Conservation (phyloP, 2,329 filamentous ascomycete species). For the Pseudogymnoascus sp. region DNA sequence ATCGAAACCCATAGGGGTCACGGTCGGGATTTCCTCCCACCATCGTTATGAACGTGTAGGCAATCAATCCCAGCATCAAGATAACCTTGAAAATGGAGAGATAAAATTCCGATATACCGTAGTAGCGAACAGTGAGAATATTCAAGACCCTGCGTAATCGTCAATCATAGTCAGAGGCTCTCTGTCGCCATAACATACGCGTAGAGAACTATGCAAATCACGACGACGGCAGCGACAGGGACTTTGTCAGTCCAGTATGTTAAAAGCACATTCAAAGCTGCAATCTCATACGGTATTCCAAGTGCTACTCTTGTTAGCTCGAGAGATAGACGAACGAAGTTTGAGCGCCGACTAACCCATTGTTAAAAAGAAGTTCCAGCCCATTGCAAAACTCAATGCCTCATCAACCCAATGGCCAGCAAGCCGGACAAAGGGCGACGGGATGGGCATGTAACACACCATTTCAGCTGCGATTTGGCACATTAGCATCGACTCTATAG, state of each 20-base stretch:
- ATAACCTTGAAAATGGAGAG: constrained; percentile 48
- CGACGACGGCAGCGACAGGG: constrained; percentile 30
- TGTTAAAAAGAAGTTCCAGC: constrained; percentile 52
- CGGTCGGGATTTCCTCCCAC: constrained; percentile 68
- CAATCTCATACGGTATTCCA: constrained; percentile 33
- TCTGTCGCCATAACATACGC: neutral
- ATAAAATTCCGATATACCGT: constrained; percentile 55
- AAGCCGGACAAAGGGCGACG: constrained; percentile 45
- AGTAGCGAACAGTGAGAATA: constrained; percentile 48
- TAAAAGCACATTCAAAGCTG: constrained; percentile 33
- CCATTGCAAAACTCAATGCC: constrained; percentile 46
- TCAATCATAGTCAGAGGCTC: neutral
- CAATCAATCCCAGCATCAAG: constrained; percentile 55
- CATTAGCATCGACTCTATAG: constrained; percentile 39
- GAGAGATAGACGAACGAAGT: neutral
- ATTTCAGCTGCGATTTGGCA: constrained; percentile 42
- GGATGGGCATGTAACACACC: constrained; percentile 46
- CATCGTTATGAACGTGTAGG: constrained; percentile 77
- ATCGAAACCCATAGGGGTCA: constrained; percentile 65
- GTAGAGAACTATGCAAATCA: constrained; percentile 32
- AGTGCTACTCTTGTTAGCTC: constrained; percentile 41
- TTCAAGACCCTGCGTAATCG: constrained; percentile 34
- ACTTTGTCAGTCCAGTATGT: constrained; percentile 33
- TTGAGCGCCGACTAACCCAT: constrained; percentile 9
- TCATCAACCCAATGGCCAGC: constrained; percentile 46